These are phyloP conservation scores for Geranomyces michiganensis DNA, from an alignment of 192 early-diverging fungal genomes.

Conservation along the genomic window DNA sequence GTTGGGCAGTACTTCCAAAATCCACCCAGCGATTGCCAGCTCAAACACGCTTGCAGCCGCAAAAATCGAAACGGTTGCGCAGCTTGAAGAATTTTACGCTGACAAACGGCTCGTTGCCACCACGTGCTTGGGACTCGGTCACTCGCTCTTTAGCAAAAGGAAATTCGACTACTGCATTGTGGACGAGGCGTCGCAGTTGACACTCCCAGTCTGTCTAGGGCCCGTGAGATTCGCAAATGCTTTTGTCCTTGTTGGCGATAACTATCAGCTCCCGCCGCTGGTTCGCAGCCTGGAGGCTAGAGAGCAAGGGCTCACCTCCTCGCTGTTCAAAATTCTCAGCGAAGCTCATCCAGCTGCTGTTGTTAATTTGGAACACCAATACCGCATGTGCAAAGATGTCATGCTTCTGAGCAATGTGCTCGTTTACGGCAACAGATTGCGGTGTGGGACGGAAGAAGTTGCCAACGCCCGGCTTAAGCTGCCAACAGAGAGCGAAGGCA, in stretches of 20 bases:
- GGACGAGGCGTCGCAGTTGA: constrained; percentile 95
- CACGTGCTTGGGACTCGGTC: constrained; percentile 84
- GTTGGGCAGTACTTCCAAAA: constrained; percentile 61
- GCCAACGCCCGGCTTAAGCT: constrained; percentile 55
- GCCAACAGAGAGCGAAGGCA: not conserved
- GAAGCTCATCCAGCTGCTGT: constrained; percentile 82
- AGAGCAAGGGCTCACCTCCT: constrained; percentile 57
- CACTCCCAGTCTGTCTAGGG: constrained; percentile 86
- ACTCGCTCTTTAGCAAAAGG: constrained; percentile 70
- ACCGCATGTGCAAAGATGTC: constrained; percentile 92
- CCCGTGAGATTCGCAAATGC: constrained; percentile 77
- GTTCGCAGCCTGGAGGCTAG: constrained; percentile 67
- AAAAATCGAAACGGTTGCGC: constrained; percentile 58
- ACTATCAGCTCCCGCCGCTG: constrained; percentile 91
- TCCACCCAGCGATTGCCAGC: constrained; percentile 51
- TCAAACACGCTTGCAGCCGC: constrained; percentile 34
- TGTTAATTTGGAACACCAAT: constrained; percentile 76
- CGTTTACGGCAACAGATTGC: constrained; percentile 78
- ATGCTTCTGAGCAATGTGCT: constrained; percentile 82
- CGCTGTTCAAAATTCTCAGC: constrained; percentile 80
- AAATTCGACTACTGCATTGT: constrained; percentile 95
- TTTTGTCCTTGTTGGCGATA: constrained; percentile 94
- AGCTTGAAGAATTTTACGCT: constrained; percentile 64
- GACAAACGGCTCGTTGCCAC: constrained; percentile 75
- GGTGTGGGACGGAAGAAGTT: constrained; percentile 69